These are phyloP conservation scores for Phytophthora pinifolia DNA, from an alignment of 352 stramenopile species.

Conservation along the genomic window DNA sequence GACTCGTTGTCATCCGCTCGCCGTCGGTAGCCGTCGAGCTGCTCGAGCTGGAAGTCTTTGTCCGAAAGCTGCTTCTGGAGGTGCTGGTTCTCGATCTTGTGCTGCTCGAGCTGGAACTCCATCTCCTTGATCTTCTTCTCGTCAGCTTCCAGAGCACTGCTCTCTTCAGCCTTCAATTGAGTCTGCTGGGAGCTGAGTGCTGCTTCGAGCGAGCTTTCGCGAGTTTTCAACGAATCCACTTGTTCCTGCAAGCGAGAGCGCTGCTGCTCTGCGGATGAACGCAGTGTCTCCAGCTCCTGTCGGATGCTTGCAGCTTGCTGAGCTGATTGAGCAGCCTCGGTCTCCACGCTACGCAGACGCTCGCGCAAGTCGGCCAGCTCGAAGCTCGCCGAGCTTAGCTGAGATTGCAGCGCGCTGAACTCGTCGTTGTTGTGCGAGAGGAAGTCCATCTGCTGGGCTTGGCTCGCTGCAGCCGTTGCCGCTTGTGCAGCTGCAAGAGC, in stretches of 20 bases:
- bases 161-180: slow-evolving; percentile 37
- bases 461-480: slow-evolving; percentile 16
- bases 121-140: slow-evolving; percentile 39
- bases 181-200: slow-evolving; percentile 30
- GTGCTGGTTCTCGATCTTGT: slow-evolving; percentile 77
- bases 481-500: slow-evolving; percentile 32
- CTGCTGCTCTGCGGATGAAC: slow-evolving; percentile 39
- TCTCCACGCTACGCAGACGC: slow-evolving; percentile 34
- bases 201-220: slow-evolving; percentile 36
- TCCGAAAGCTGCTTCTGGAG: slow-evolving; percentile 68
- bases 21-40: slow-evolving; percentile 47
- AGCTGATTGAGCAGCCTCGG: slow-evolving; percentile 30
- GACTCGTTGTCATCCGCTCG: slow-evolving; percentile 51
- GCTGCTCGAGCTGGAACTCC: slow-evolving; percentile 54
- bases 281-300: slow-evolving; percentile 42
- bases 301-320: slow-evolving; percentile 25
- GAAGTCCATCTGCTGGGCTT: slow-evolving; percentile 25
- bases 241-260: slow-evolving; percentile 39
- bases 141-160: slow-evolving; percentile 14
- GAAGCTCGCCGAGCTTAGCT: slow-evolving; percentile 36
- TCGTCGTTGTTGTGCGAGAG: slow-evolving; percentile 33
- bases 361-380: slow-evolving; percentile 37
- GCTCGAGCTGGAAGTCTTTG: slow-evolving; percentile 67
- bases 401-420: slow-evolving; percentile 36
- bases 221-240: slow-evolving; percentile 34